Evolutionary conservation across 495 filamentous ascomycete genomes (phyloP).

Genomic region (Tuber brumale): DNA sequence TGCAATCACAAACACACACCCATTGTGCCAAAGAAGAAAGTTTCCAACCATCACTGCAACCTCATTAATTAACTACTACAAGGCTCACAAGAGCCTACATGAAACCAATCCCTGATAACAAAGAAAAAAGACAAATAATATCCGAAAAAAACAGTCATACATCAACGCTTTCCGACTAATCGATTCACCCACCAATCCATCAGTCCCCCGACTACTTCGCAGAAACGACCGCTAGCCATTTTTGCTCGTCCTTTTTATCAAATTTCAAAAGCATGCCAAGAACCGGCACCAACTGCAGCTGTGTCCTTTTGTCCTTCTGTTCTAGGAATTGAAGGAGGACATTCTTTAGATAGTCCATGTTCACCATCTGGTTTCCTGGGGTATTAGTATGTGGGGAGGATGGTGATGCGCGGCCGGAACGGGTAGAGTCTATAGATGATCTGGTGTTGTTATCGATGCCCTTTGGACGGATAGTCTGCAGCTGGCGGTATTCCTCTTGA

Average conservation of each 20-base stretch:
- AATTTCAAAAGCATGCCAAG: slow-evolving; percentile 86
- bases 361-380: slow-evolving; percentile 46
- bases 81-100: neutral
- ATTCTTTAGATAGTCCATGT: slow-evolving; percentile 90
- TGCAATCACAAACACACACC: neutral
- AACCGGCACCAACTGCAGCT: slow-evolving; percentile 85
- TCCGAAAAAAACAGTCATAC: slow-evolving; percentile 17
- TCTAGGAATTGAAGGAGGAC: slow-evolving; percentile 91
- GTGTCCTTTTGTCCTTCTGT: slow-evolving; percentile 83
- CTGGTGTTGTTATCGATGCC: slow-evolving; percentile 38
- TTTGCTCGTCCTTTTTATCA: slow-evolving; percentile 83
- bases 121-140: slow-evolving; percentile 11
- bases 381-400: slow-evolving; percentile 44
- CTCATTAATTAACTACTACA: neutral
- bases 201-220: slow-evolving; percentile 39
- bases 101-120: neutral
- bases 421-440: slow-evolving; percentile 57
- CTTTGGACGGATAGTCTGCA: slow-evolving; percentile 28
- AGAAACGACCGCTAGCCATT: slow-evolving; percentile 75
- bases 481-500: slow-evolving; percentile 42
- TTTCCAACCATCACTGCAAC: neutral
- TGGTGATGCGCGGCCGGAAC: slow-evolving; percentile 43
- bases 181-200: slow-evolving; percentile 10
- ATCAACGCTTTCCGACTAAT: slow-evolving; percentile 8
- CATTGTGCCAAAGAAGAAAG: too few relatives aligned